phyloP scores from a whole-genome alignment of 257 asterid genomes.

The Echites panduratus region DNA sequence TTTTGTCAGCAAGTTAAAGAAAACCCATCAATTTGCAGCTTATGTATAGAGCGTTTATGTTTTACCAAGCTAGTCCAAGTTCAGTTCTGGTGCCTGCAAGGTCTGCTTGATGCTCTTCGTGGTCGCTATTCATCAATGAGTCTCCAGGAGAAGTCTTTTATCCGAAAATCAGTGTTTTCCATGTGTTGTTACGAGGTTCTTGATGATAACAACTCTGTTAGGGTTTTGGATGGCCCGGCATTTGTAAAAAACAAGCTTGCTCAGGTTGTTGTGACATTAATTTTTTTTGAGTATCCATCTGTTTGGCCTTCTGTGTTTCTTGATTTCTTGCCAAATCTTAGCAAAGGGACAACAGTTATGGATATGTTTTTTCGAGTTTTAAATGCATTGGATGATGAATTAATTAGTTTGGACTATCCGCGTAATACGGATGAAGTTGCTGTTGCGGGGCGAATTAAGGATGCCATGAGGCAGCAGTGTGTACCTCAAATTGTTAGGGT shows the following conservation, averaged over 20 bases:
- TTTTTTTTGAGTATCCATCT: slow-evolving; percentile 73
- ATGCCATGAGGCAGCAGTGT: slow-evolving; percentile 90
- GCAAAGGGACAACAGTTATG: slow-evolving; percentile 64
- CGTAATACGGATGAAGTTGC: slow-evolving; percentile 63
- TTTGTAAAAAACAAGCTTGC: slow-evolving; percentile 91
- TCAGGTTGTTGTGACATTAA: slow-evolving; percentile 77
- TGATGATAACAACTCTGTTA: slow-evolving; percentile 39
- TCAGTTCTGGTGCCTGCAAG: slow-evolving; percentile 92
- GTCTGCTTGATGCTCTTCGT: slow-evolving; percentile 72
- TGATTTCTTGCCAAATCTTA: slow-evolving; percentile 64
- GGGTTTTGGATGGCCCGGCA: slow-evolving; percentile 67
- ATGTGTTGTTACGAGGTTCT: slow-evolving; percentile 59
- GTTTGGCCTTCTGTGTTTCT: slow-evolving; percentile 83
- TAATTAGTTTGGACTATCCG: slow-evolving; percentile 79
- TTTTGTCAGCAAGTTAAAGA: slow-evolving; percentile 69
- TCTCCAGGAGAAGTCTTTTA: slow-evolving; percentile 60
- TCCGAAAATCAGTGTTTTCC: slow-evolving; percentile 65
- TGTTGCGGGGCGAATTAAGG: slow-evolving; percentile 67
- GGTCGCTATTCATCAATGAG: slow-evolving; percentile 59
- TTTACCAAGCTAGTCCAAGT: slow-evolving; percentile 61
- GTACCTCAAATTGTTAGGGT: slow-evolving; percentile 72
- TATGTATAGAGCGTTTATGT: slow-evolving; percentile 68
- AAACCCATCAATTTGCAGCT: slow-evolving; percentile 55
- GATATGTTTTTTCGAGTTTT: slow-evolving; percentile 95
- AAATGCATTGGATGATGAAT: slow-evolving; percentile 71